These are phyloP conservation scores for Atkinsonella texensis DNA, from an alignment of 2,329 filamentous ascomycete species.

Conservation along the genomic window DNA sequence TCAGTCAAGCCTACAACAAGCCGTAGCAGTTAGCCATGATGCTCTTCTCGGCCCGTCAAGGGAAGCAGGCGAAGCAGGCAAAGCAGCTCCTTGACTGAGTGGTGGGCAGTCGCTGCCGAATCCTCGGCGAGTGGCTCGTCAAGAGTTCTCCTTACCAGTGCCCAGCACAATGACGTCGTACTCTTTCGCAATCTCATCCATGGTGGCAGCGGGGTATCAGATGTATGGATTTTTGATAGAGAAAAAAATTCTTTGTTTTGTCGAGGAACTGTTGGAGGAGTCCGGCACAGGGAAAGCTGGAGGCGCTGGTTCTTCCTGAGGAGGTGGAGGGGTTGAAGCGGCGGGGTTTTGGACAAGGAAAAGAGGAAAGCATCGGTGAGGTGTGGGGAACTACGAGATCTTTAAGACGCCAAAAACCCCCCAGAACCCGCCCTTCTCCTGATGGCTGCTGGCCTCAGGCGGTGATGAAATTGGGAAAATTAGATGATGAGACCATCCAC, in stretches of 20 bases:
- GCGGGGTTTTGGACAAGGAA: constrained; percentile 14
- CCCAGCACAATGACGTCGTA: constrained; percentile 98
- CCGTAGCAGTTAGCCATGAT: constrained; percentile 11
- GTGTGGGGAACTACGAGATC: constrained; percentile 12
- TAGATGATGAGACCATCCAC: not conserved
- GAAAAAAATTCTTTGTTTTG: constrained; percentile 3
- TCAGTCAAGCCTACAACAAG: constrained; percentile 69
- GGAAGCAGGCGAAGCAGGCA: too few species aligned
- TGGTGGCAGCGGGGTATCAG: constrained; percentile 30
- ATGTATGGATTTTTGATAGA: not conserved
- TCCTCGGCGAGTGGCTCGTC: not conserved
- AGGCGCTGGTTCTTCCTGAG: constrained; percentile 3
- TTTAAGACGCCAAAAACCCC: too few species aligned
- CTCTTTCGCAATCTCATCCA: constrained; percentile 97
- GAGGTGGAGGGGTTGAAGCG: constrained; percentile 16
- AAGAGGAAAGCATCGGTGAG: constrained; percentile 13
- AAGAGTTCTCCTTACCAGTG: constrained; percentile 60
- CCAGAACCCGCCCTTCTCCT: too few species aligned
- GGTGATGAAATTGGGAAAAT: not conserved
- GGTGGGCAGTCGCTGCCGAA: not conserved
- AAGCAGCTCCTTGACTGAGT: not conserved
- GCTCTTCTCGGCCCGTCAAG: not conserved
- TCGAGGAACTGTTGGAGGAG: not conserved
- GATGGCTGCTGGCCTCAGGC: not conserved
- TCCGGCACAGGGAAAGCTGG: constrained; percentile 3